phyloP scores from a whole-genome alignment of 371 early-diverging fungal species.

The Mortierella sp. region DNA sequence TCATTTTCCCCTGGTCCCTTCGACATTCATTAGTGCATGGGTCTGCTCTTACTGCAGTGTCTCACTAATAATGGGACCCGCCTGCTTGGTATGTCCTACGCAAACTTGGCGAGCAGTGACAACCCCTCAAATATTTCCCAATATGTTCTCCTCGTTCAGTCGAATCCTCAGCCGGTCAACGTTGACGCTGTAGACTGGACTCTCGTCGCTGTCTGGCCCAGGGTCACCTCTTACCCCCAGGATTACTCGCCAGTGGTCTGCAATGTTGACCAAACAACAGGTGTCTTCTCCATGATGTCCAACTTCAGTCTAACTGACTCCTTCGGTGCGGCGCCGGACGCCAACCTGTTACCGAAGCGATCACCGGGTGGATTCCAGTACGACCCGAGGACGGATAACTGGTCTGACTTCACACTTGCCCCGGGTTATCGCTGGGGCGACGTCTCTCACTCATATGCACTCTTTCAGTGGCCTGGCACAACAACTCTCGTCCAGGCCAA shows the following conservation, averaged over 20 bases:
- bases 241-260: constrained; percentile 25
- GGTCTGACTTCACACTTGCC: constrained; percentile 19
- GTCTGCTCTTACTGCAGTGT: constrained; percentile 9
- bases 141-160: constrained; percentile 17
- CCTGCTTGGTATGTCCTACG: constrained; percentile 27
- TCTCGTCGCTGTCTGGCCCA: constrained; percentile 12
- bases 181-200: constrained; percentile 17
- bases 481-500: constrained; percentile 27
- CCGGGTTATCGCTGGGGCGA: constrained; percentile 22
- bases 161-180: constrained; percentile 17
- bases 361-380: constrained; percentile 29
- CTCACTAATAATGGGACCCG: constrained; percentile 20
- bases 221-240: constrained; percentile 8
- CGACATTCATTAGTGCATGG: constrained; percentile 11
- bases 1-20: background rate
- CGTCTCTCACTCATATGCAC: background rate
- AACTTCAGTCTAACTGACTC: constrained; percentile 18
- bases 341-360: background rate
- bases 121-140: background rate
- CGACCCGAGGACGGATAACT: constrained; percentile 9
- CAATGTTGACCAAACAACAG: constrained; percentile 17
- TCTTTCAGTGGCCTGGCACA: constrained; percentile 25
- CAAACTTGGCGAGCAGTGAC: background rate
- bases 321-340: background rate
- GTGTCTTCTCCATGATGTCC: constrained; percentile 33